Evolutionary conservation across 805 yeast species (phyloP), one percentile per base, ranked within the genome.

Genomic region (Isabelozyma gotoi): DNA sequence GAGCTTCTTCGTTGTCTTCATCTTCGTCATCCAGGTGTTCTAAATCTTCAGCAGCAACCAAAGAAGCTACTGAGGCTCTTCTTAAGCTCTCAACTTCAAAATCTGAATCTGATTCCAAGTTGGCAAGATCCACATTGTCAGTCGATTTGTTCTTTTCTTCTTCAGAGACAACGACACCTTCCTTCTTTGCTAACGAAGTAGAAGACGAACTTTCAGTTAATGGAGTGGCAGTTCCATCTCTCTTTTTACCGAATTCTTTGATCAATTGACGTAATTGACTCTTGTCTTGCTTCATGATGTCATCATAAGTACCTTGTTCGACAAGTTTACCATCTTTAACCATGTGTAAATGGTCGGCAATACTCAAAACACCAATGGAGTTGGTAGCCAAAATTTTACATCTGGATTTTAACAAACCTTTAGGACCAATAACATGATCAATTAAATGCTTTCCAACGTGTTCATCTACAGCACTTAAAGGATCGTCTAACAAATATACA

Each of bases 391-490:
- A 73, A 27, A 91, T 71, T 53, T 81, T 84, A 50, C 94, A 80
- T 65, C 88, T 89, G 20, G 86, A 57, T 34, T 80, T 78, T 53
- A 91, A 70, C 51, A 91, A 71, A 47, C 97, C 97, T 24, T 77
- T 67, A 12, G 88, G 81, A 16, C 97, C 95, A 44, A 91, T 72
- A 16, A 91, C 96, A 57, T 86, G 82, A 51, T 82, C 84, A 51
- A 87, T 82, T 55, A 94, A 73, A 58, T 89, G 96, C 51, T 81
- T 82, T 10, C 96, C 92, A 49, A 94, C 99, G 62, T 94, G 99
- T 55, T 90, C 97, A 67, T 94, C 99, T 34, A 94, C 99, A 19
- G 99, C 99, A 61, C 96, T 85, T 46, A 94, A 76, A 7, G 96
- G 88, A 65, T 94, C 99, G 63, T 94, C 99, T 49, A 94, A 68